Conservation (phyloP, 1,284 basidiomycete genomes). For the Athelia psychrophila region DNA sequence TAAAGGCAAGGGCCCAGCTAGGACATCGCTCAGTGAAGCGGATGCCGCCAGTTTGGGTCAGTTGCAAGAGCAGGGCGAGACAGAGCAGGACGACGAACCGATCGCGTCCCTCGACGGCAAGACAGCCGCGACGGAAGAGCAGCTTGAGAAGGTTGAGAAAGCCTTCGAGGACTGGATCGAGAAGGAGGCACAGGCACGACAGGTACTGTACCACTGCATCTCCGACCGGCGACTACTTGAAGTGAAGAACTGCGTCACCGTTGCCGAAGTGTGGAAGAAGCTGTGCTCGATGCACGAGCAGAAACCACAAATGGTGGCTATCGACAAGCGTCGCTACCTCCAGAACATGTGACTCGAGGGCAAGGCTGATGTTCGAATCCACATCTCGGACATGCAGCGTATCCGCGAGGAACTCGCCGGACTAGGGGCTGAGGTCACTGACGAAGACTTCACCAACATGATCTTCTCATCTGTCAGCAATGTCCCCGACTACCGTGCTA, state of each 20-base stretch:
- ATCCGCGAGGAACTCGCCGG: no score
- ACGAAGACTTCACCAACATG: no score
- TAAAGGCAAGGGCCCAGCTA: no score
- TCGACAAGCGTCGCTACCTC: constrained; percentile 17
- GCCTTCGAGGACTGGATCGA: constrained; percentile 19
- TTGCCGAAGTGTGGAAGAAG: constrained; percentile 15
- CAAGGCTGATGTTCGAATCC: constrained; percentile 16
- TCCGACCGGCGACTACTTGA: constrained; percentile 1
- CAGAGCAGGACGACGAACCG: neutral
- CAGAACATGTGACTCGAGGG: constrained; percentile 15
- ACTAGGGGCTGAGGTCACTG: no score
- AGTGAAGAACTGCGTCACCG: constrained; percentile 18
- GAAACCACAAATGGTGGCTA: constrained; percentile 16
- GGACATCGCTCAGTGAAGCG: no score
- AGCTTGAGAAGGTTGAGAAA: constrained; percentile 18
- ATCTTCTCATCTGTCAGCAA: no score
- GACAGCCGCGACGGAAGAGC: constrained; percentile 13
- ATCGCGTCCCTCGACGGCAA: neutral
- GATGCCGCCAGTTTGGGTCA: no score
- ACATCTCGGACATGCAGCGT: constrained; percentile 3
- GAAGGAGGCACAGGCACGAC: constrained; percentile 18
- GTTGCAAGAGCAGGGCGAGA: no score
- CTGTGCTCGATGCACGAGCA: constrained; percentile 15
- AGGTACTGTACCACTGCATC: constrained; percentile 20
- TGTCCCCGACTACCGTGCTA: constrained; percentile 14